These are phyloP conservation scores for Wickerhamiella nectarea DNA, from an alignment of 805 yeast genomes.

Conservation along the genomic window DNA sequence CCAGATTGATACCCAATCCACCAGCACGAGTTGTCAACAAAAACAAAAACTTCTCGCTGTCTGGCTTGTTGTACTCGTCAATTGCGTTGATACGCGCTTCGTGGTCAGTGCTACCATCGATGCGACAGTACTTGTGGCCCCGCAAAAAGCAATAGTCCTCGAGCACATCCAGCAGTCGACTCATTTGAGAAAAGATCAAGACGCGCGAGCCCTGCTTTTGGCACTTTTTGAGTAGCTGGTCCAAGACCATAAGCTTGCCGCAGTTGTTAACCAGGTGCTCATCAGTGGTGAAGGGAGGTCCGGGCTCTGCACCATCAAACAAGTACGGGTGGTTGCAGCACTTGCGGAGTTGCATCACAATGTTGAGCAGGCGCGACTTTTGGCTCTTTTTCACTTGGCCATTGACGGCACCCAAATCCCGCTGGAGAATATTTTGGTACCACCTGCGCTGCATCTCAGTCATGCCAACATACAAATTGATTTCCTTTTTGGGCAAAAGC, in stretches of 20 bases:
- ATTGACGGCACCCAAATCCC: slow-evolving; percentile 90
- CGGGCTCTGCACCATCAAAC: slow-evolving; percentile 99
- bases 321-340: slow-evolving; percentile 96
- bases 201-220: slow-evolving; percentile 75
- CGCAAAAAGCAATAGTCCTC: slow-evolving; percentile 86
- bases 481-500: slow-evolving; percentile 77
- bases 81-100: slow-evolving; percentile 87
- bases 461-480: slow-evolving; percentile 86
- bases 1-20: slow-evolving; percentile 86
- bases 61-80: slow-evolving; percentile 78
- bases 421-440: slow-evolving; percentile 79
- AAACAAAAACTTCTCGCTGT: slow-evolving; percentile 70
- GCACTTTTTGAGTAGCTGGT: slow-evolving; percentile 61
- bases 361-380: slow-evolving; percentile 78
- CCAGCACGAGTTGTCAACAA: slow-evolving; percentile 91
- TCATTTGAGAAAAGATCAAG: slow-evolving; percentile 86
- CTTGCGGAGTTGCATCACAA: slow-evolving; percentile 92
- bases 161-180: slow-evolving; percentile 71
- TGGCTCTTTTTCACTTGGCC: slow-evolving; percentile 92
- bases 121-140: slow-evolving; percentile 75
- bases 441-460: slow-evolving; percentile 87
- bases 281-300: slow-evolving; percentile 93
- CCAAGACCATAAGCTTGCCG: slow-evolving; percentile 82
- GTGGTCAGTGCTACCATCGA: slow-evolving; percentile 87
- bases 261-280: slow-evolving; percentile 84